Evolutionary conservation across 805 yeast genomes (phyloP), one percentile per base, ranked within the genome.

Genomic region (Debaryomyces maramus): DNA sequence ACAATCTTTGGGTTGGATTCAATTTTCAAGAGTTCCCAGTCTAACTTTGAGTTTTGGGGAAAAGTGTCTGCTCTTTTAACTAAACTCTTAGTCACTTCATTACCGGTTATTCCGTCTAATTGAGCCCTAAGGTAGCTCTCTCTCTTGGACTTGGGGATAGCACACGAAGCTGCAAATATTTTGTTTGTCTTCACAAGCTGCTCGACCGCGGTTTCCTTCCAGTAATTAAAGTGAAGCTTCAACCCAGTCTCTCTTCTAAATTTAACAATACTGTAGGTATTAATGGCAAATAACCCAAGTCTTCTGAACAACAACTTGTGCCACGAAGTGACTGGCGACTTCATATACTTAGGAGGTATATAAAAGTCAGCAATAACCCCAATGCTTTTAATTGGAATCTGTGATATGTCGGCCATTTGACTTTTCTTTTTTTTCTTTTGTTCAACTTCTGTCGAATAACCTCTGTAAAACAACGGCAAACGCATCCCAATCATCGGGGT

Each of bases 151-250:
- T 40, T 40, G 5, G 61, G 57, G 39, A 58, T 52, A 40, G 57
- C 60, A 52, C 74, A 69, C 1, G 67, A 70, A 19, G 65, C 56
- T 2, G 95, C 91, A 69, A 90, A 90, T 2, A 88, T 81, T 53
- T 81, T 80, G 64, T 90, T 88, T n/a, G 87, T 83, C 41, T 78
- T 77, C 20, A 84, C 85, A 60, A 81, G 89, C 36, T 70, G 71
- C 50, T 88, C 88, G 51, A 90, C 80, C 6, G 95, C 95, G 21
- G 74, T 75, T 61, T 88, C 91, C 60, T 86, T 87, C 96, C 96
- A 90, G 44, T 81, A 76, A 22, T 90, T 87, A 60, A 80, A 84
- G 41, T 75, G 56, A 27, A 80, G 77, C 19, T 61, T 62, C 43
- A 63, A 56, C 27, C 61, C 61, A 26, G 73, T 65, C 36, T 70